Conservation (phyloP, 2,329 filamentous ascomycete genomes). For the Beauveria scarabaeidicola region DNA sequence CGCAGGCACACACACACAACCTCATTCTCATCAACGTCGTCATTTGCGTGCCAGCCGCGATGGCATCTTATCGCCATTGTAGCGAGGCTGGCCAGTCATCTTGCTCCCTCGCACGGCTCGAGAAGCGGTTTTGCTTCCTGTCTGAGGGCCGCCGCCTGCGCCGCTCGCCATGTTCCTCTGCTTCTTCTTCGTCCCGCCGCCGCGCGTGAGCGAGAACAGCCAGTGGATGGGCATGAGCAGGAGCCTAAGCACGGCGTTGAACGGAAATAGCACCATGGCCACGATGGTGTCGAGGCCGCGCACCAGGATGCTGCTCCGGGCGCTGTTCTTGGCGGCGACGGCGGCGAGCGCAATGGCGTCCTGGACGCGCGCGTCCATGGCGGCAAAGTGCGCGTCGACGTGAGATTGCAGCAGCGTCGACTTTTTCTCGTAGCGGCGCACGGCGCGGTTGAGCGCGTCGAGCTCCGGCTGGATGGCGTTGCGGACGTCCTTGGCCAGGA, state of each 20-base stretch:
- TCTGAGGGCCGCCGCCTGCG: background rate
- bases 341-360: conserved; percentile 77
- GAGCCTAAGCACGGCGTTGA: conserved; percentile 31
- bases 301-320: conserved; percentile 27
- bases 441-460: conserved; percentile 79
- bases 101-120: background rate
- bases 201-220: conserved; percentile 24
- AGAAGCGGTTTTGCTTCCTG: background rate
- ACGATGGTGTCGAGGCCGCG: conserved; percentile 31
- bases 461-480: conserved; percentile 69
- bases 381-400: conserved; percentile 64
- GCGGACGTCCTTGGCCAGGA: conserved; percentile 49
- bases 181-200: conserved; percentile 17
- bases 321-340: conserved; percentile 52
- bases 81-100: conserved; percentile 22
- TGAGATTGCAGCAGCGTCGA: conserved; percentile 66
- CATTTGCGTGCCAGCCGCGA: conserved; percentile 9
- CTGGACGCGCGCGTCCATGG: conserved; percentile 61
- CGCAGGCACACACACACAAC: background rate
- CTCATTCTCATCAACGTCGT: background rate
- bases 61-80: conserved; percentile 28
- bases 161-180: conserved; percentile 16
- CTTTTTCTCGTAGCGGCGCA: conserved; percentile 87
- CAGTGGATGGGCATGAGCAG: conserved; percentile 33
- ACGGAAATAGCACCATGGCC: conserved; percentile 31